Conservation (phyloP, 2,329 filamentous ascomycete species). For the Camptophora hylomeconis region DNA sequence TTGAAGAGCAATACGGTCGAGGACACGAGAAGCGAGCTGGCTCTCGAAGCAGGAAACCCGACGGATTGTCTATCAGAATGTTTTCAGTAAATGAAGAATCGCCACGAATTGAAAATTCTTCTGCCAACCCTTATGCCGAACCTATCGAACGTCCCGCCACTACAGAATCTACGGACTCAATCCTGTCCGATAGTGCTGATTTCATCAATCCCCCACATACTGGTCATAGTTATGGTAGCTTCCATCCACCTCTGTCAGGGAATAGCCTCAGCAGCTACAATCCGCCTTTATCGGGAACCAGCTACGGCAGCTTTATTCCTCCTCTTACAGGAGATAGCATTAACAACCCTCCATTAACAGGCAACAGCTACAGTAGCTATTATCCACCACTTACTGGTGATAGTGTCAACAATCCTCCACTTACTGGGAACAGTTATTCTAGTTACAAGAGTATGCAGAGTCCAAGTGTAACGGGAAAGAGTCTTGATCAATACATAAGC, state of each 20-base stretch:
- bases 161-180: conserved; percentile 10
- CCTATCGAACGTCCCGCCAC: conserved; percentile 20
- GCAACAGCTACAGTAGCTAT: conserved; percentile 2
- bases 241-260: no score
- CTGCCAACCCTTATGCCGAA: conserved; percentile 20
- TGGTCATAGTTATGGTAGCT: conserved; percentile 36
- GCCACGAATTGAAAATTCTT: conserved; percentile 31
- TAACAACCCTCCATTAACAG: not conserved
- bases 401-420: conserved; percentile 22
- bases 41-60: conserved; percentile 66
- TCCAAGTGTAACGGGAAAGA: conserved; percentile 48
- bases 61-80: conserved; percentile 55
- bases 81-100: conserved; percentile 39
- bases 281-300: no score
- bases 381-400: no score
- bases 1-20: conserved; percentile 23
- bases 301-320: no score
- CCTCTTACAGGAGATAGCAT: no score
- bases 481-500: conserved; percentile 72
- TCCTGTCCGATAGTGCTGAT: conserved; percentile 3
- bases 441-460: conserved; percentile 37
- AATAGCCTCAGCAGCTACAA: no score
- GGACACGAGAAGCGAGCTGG: conserved; percentile 52
- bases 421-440: conserved; percentile 33
- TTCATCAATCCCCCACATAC: conserved; percentile 24